Conservation (phyloP, 2,329 filamentous ascomycete genomes). For the Penicillium sp. region DNA sequence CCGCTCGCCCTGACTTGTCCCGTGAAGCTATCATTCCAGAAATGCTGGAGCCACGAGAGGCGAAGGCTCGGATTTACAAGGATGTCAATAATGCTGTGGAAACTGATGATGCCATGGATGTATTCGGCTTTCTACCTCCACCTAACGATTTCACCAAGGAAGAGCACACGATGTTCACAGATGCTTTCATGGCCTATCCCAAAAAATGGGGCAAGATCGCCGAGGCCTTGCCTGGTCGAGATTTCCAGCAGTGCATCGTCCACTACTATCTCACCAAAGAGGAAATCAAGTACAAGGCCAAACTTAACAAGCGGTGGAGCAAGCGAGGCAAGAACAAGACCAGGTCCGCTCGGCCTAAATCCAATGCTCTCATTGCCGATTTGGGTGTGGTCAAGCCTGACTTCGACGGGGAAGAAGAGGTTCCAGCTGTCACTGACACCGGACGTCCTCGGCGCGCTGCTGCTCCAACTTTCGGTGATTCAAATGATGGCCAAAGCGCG, state of each 20-base stretch:
- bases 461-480: slow-evolving; percentile 50
- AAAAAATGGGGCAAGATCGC: slow-evolving; percentile 56
- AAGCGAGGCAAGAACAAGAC: slow-evolving; percentile 33
- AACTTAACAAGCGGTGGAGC: slow-evolving; percentile 49
- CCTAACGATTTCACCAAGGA: slow-evolving; percentile 50
- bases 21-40: slow-evolving; percentile 50
- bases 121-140: slow-evolving; percentile 48
- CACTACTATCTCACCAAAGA: slow-evolving; percentile 55
- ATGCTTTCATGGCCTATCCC: slow-evolving; percentile 50
- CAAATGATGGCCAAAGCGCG: slow-evolving; percentile 33
- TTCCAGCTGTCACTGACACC: slow-evolving; percentile 50
- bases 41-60: slow-evolving; percentile 47
- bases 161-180: slow-evolving; percentile 49
- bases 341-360: slow-evolving; percentile 44
- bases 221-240: slow-evolving; percentile 46
- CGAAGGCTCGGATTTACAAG: slow-evolving; percentile 43
- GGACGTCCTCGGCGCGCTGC: slow-evolving; percentile 52
- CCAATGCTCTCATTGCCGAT: slow-evolving; percentile 51
- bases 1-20: slow-evolving; percentile 45
- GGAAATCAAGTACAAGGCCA: slow-evolving; percentile 52
- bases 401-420: slow-evolving; percentile 47
- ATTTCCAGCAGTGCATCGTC: slow-evolving; percentile 51
- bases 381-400: slow-evolving; percentile 45
- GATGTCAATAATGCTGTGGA: slow-evolving; percentile 49
- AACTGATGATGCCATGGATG: slow-evolving; percentile 38